Percentiles rank a stretch among this genome's conserved stretches.
phyloP scores from a whole-genome alignment of 768 basidiomycete species.

The Xerocomellus dryophilus region DNA sequence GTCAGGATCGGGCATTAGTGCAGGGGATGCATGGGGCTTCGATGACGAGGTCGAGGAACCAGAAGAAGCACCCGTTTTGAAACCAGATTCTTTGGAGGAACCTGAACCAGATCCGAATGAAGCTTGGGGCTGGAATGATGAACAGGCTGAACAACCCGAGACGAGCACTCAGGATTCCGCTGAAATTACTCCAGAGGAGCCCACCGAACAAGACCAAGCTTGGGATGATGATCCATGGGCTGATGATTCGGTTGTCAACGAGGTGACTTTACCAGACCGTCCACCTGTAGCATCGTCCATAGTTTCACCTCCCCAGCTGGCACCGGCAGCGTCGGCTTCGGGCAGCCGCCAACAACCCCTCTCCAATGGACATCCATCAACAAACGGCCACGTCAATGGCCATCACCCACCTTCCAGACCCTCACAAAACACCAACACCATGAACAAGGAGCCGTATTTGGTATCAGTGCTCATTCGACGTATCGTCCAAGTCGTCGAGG shows the following conservation, averaged over 20 bases:
- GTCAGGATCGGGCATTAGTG: constrained; percentile 22
- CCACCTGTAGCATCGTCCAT: constrained; percentile 25
- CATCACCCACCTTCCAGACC: constrained; percentile 17
- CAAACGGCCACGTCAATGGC: constrained; percentile 20
- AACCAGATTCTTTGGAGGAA: constrained; percentile 17
- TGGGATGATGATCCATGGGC: constrained; percentile 77
- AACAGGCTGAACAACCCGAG: constrained; percentile 29
- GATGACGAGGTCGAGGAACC: constrained; percentile 42
- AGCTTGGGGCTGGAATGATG: constrained; percentile 78
- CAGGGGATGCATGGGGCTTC: constrained; percentile 50
- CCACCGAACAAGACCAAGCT: constrained; percentile 41
- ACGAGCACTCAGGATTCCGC: constrained; percentile 19
- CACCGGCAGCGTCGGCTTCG: constrained; percentile 47
- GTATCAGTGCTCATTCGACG: constrained; percentile 58
- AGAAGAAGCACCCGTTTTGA: constrained; percentile 17
- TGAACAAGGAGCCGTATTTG: constrained; percentile 48
- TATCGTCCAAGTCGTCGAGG: constrained; percentile 55
- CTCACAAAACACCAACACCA: constrained; percentile 14
- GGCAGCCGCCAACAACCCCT: constrained; percentile 51
- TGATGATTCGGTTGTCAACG: constrained; percentile 38
- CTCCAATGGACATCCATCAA: constrained; percentile 15
- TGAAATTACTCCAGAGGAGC: constrained; percentile 22
- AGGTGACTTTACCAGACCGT: constrained; percentile 26
- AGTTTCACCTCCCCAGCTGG: constrained; percentile 31
- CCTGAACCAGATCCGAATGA: constrained; percentile 46